Base-by-base conservation (phyloP, 257 asterid genomes). In the Eucommia ulmoides region DNA sequence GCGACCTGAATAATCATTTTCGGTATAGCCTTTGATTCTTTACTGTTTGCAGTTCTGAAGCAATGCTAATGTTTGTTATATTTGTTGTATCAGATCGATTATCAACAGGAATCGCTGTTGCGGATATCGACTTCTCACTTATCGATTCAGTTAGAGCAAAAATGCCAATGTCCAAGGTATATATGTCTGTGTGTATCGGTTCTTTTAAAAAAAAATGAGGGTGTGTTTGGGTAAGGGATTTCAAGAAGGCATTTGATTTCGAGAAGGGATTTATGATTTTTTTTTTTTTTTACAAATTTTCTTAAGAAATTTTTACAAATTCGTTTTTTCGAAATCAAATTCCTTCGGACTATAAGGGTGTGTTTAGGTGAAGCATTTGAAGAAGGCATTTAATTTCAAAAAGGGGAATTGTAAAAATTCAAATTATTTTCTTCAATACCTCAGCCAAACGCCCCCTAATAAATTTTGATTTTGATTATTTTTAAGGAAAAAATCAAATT, bases 31-130 rank as follows among this genome's bases (percentile, higher is more conserved):
- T 26, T 26, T 26, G 6, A 4, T 26, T 18, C 44, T 2, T 4
- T 10, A 18, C 15, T 1, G 44, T 15, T 45, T 33, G 41, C 20
- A 12, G 22, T 1, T 55, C 8, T 17, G n/a, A 41, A 18, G 6
- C 35, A 49, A 29, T 24, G 16, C 49, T 24, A 14, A 1, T 24
- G 20, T 20, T 23, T 38, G 17, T 4, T 54, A 17, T 42, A 22
- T 16, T 55, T 64, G 29, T 6, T 64, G 55, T 53, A 60, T 24
- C 69, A 79, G 93, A 89, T 74, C 80, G 86, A 21, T 49, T 60
- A 5, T 69, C 93, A 10, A 85, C 98, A 23, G 96, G 97, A 48
- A 73, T 89, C 59, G 75, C 82, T 60, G 79, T 82, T 47, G 94
- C 94, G n/a, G 97, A 89, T 69, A 78, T 89, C 47, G 97, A 85